Evolutionary conservation across 2,329 filamentous ascomycete genomes (phyloP), one percentile per base, ranked within the genome.

Genomic region (Pseudocercospora macadamiae): DNA sequence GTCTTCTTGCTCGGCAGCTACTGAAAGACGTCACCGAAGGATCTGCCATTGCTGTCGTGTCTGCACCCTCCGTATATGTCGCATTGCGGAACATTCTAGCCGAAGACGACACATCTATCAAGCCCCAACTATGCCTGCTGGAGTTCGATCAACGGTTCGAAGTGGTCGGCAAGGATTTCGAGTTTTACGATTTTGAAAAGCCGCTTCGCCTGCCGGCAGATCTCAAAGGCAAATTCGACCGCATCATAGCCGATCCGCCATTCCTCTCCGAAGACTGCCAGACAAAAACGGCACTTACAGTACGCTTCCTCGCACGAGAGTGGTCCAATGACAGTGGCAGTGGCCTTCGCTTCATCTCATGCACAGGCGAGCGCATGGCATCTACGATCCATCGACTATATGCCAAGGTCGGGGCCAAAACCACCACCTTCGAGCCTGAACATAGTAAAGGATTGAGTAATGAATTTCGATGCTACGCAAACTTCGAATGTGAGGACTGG

Each of bases 251-350:
- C 66, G 90, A 95, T 70, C 90, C 90, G 7, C 90, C 90, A 0
- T 93, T 93, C 71, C 78, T 93, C 32, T 91, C 85, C 71, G 83
- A 89, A 62, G 89, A 93, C 69, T 93, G 90, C 71, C 89, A 93
- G 72, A 91, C 89, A 0, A 92, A 91, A 79, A 88, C 85, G 61
- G 89, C 90, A 7, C 75, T 93, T 67, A 92, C 90, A 1, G 84
- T 87, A 16, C 83, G 87, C n/a, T 93, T 86, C 87, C 80, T 93
- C 44, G 80, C 85, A 23, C 87, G 83, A 45, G 73, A 67, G 8
- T 81, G 77, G 76, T 67, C 58, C 10, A 32, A 53, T 21, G 51
- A 55, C 26, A 63, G 60, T 23, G 36, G 28, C 32, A 19, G 37
- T 23, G 65, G 63, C 5, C 63, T 75, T 9, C 70, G 66, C 19